Evolutionary conservation across 768 basidiomycete species (phyloP), one percentile per base, ranked within the genome.

Genomic region (Auriscalpium microsporum): DNA sequence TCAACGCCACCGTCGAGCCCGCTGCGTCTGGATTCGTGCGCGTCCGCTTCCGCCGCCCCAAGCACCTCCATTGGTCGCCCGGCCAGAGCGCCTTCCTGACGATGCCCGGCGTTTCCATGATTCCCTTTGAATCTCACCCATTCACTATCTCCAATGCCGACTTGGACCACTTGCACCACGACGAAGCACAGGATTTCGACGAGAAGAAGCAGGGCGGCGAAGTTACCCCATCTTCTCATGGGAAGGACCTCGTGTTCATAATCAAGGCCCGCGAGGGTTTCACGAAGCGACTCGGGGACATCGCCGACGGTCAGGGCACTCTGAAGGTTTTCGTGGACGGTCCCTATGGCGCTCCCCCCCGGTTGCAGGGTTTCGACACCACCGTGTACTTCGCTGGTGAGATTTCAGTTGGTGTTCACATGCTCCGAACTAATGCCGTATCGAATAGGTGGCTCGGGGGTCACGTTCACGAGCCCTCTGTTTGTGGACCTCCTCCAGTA

Each of bases 221-320:
- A 35, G 17, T 55, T 28, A 48, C 60, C 57, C 1, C 56, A 63
- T 45, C 63, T 64, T 58, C 53, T 17, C 21, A 45, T 17, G 53
- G 53, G 19, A 75, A 74, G 55, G 73, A 81, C 28, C 67, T 86
- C 14, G 69, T 73, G 2, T 86, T 87, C 67, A 67, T 87, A 48
- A 68, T 87, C 56, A 75, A 81, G 16, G 81, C 81, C 16, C 71
- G 77, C 38, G 68, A 72, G 16, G 86, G 87, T 0, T 81, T 86
- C 63, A 87, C 86, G 4, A 73, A 72, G 60, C 71, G 74, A 0
- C 67, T 84, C 14, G 63, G 67, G 45, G 63, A 74, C 2, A 48
- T 65, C 53, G 75, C 72, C 3, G 55, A 51, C 16, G 63, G 54
- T 28, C 67, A 68, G 3, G 59, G 63, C 47, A 64, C 64, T 16